Percentiles rank a stretch among this genome's conserved stretches.
Conservation (phyloP, 2,329 filamentous ascomycete species). For the Xylaria sp. region DNA sequence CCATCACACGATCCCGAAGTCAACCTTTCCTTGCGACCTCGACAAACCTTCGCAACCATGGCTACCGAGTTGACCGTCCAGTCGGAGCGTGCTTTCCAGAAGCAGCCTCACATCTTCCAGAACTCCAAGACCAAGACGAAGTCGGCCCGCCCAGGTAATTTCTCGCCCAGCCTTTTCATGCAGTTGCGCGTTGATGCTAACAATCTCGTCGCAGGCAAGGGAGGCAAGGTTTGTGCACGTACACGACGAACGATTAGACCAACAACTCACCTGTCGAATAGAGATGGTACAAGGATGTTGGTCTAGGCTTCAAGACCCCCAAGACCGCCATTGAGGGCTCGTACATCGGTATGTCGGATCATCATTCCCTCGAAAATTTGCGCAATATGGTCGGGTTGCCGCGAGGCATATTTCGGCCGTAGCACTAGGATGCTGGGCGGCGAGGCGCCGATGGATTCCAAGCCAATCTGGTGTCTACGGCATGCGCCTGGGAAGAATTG, state of each 20-base stretch:
- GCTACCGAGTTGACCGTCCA: constrained; percentile 99
- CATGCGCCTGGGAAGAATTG: background rate
- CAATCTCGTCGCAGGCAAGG: constrained; percentile 16
- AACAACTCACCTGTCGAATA: constrained; percentile 25
- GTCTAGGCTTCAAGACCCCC: constrained; percentile 98
- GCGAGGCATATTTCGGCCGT: background rate
- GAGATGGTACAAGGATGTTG: constrained; percentile 96
- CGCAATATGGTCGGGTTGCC: background rate
- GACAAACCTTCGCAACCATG: constrained; percentile 68
- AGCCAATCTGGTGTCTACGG: background rate
- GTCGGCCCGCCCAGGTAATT: constrained; percentile 68
- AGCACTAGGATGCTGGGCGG: background rate
- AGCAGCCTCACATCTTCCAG: constrained; percentile 99
- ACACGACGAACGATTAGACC: constrained; percentile 14
- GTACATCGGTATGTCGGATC: constrained; percentile 88
- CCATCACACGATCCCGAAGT: constrained; percentile 35
- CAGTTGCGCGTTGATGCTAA: constrained; percentile 12
- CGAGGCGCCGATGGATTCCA: background rate
- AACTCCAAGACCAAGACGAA: constrained; percentile 93
- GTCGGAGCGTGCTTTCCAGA: constrained; percentile 99
- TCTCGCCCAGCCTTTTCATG: background rate
- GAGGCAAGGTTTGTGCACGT: constrained; percentile 74
- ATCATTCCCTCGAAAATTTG: background rate
- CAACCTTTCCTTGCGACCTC: constrained; percentile 50
- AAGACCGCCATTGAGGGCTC: constrained; percentile 97